Percentiles rank a stretch among this genome's conserved stretches.
Conservation (phyloP, 345 rosid genomes). For the Salix udensis region DNA sequence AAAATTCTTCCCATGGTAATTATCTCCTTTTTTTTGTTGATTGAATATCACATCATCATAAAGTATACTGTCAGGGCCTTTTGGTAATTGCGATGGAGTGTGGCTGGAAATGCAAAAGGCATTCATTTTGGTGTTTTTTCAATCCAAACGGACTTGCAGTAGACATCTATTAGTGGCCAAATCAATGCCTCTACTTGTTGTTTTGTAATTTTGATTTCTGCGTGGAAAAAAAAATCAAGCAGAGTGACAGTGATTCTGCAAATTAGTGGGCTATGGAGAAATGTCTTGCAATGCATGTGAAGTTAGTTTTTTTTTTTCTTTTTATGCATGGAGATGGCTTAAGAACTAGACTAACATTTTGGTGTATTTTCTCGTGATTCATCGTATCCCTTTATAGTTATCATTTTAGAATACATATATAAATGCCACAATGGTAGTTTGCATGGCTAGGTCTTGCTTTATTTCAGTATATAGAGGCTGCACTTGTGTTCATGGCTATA, state of each 20-base stretch:
- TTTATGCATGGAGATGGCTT: background rate
- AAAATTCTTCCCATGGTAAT: slow-evolving; percentile 72
- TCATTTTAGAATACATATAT: slow-evolving; percentile 1
- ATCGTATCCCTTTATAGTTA: slow-evolving; percentile 30
- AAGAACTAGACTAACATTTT: slow-evolving; percentile 4
- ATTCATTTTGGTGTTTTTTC: no score
- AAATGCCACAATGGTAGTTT: background rate
- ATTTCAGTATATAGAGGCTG: background rate
- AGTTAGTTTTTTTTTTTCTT: background rate
- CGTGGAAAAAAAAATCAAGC: background rate
- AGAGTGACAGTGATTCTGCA: background rate
- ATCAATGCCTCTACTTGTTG: no score
- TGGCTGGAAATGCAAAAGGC: no score
- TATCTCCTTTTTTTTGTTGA: background rate
- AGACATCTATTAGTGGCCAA: no score
- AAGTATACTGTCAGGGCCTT: no score
- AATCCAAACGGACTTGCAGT: no score
- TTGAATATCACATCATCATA: background rate
- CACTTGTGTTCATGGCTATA: background rate
- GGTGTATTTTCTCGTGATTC: slow-evolving; percentile 1
- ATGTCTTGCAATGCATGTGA: background rate
- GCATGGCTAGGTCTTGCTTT: background rate
- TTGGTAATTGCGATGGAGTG: no score
- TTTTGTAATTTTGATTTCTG: background rate
- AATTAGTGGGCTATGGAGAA: background rate